Percentiles rank a stretch among this genome's conserved stretches.
These are phyloP conservation scores for Aphanomyces stellatus DNA, from an alignment of 352 stramenopile species.

Conservation along the genomic window DNA sequence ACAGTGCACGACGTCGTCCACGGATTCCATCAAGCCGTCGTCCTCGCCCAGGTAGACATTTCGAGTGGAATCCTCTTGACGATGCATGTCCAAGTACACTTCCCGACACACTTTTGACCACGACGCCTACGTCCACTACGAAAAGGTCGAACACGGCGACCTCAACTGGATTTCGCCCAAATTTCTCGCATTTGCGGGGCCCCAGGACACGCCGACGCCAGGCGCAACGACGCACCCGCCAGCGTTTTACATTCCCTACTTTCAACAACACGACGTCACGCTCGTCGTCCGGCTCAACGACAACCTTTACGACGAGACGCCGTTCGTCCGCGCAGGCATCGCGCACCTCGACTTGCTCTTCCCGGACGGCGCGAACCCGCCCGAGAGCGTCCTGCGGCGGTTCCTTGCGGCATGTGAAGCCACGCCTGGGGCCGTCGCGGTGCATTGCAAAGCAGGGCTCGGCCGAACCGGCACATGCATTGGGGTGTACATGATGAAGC, in stretches of 20 bases:
- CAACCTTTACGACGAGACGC: constrained; percentile 78
- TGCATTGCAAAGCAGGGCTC: constrained; percentile 92
- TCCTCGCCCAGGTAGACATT: constrained; percentile 72
- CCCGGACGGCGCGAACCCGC: constrained; percentile 79
- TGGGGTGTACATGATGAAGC: constrained; percentile 91
- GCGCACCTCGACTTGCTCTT: constrained; percentile 83
- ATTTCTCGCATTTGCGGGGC: constrained; percentile 88
- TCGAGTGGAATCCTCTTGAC: constrained; percentile 6
- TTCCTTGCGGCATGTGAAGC: constrained; percentile 60
- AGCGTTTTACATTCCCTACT: constrained; percentile 85
- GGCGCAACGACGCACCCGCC: constrained; percentile 64
- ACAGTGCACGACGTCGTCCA: constrained; percentile 75
- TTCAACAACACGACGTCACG: constrained; percentile 68
- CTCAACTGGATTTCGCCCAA: constrained; percentile 86
- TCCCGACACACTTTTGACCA: constrained; percentile 49
- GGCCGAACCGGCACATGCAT: constrained; percentile 91
- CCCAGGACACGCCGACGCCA: constrained; percentile 32
- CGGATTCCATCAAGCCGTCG: constrained; percentile 66
- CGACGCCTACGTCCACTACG: constrained; percentile 87
- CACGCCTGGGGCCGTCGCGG: constrained; percentile 28
- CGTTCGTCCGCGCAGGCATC: constrained; percentile 74
- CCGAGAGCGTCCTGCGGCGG: constrained; percentile 43
- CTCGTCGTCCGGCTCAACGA: constrained; percentile 89
- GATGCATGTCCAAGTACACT: background rate
- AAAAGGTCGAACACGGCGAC: constrained; percentile 88